Percentiles rank a stretch among this genome's conserved stretches.
phyloP scores from a whole-genome alignment of 805 yeast species.

The Candida silvicultrix region DNA sequence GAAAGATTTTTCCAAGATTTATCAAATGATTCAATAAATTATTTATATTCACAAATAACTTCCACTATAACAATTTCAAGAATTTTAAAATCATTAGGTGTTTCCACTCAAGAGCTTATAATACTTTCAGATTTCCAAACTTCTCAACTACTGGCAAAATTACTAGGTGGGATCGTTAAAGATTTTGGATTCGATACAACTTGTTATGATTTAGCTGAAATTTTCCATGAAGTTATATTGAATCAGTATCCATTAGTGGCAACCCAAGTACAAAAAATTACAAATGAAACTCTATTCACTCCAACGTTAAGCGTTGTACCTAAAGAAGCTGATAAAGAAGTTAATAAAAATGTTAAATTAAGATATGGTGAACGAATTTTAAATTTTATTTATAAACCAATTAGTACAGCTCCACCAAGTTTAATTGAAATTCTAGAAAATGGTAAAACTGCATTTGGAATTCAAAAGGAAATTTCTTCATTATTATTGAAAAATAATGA shows the following conservation, averaged over 20 bases:
- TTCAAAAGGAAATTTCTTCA: constrained; percentile 2
- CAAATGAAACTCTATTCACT: constrained; percentile 17
- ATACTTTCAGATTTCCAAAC: constrained; percentile 44
- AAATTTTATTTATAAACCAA: constrained; percentile 58
- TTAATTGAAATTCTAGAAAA: constrained; percentile 71
- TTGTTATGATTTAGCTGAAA: constrained; percentile 60
- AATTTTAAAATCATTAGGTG: constrained; percentile 35
- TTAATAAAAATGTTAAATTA: constrained; percentile 35
- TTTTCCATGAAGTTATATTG: constrained; percentile 53
- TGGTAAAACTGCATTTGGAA: constrained; percentile 58
- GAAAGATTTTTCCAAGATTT: constrained; percentile 56
- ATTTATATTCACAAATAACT: constrained; percentile 40
- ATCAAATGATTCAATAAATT: constrained; percentile 47
- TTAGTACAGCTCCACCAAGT: constrained; percentile 75
- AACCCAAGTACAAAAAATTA: constrained; percentile 26
- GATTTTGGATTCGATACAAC: constrained; percentile 77
- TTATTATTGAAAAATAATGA: background rate
- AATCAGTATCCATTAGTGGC: constrained; percentile 61
- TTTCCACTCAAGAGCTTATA: constrained; percentile 17
- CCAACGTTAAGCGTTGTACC: constrained; percentile 28
- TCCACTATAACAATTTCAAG: constrained; percentile 28
- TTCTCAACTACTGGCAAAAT: constrained; percentile 45
- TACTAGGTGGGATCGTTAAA: constrained; percentile 64
- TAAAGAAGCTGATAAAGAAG: constrained; percentile 27
- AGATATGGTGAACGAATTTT: constrained; percentile 49